phyloP scores from a whole-genome alignment of 2,329 filamentous ascomycete genomes.

The Hymenoscyphus repandus region DNA sequence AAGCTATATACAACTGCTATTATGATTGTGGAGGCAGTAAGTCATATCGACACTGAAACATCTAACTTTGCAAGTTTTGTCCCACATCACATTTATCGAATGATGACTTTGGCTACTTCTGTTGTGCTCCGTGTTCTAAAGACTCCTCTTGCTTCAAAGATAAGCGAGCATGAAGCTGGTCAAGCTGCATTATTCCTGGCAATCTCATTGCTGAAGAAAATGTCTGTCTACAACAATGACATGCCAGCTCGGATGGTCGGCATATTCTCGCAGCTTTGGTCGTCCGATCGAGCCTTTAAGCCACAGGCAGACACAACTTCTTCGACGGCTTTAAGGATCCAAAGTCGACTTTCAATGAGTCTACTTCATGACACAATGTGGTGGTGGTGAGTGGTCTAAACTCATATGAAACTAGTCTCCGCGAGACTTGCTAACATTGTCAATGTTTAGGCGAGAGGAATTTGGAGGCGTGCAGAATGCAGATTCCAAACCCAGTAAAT shows the following conservation, averaged over 20 bases:
- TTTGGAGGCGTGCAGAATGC: conserved; percentile 7
- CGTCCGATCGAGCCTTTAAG: conserved; percentile 7
- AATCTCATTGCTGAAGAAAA: conserved; percentile 8
- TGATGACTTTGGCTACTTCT: conserved; percentile 10
- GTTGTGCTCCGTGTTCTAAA: conserved; percentile 9
- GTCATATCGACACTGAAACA: conserved; percentile 4
- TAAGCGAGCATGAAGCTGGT: conserved; percentile 6
- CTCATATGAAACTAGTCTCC: background rate
- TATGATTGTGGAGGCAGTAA: conserved; percentile 4
- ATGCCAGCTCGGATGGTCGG: conserved; percentile 11
- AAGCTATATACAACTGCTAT: conserved; percentile 12
- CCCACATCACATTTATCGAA: conserved; percentile 11
- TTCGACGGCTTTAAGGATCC: conserved; percentile 6
- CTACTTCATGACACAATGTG: conserved; percentile 14
- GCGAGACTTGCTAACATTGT: background rate
- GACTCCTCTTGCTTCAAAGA: conserved; percentile 6
- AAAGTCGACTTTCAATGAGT: conserved; percentile 13
- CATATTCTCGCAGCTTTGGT: conserved; percentile 13
- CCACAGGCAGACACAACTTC: background rate
- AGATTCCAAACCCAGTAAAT: conserved; percentile 4
- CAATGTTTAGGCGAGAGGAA: conserved; percentile 7
- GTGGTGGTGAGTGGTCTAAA: conserved; percentile 3
- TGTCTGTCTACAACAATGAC: conserved; percentile 10
- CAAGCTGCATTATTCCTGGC: conserved; percentile 7
- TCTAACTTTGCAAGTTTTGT: conserved; percentile 6